Conservation (phyloP, 257 asterid genomes). For the Rehmannia glutinosa region DNA sequence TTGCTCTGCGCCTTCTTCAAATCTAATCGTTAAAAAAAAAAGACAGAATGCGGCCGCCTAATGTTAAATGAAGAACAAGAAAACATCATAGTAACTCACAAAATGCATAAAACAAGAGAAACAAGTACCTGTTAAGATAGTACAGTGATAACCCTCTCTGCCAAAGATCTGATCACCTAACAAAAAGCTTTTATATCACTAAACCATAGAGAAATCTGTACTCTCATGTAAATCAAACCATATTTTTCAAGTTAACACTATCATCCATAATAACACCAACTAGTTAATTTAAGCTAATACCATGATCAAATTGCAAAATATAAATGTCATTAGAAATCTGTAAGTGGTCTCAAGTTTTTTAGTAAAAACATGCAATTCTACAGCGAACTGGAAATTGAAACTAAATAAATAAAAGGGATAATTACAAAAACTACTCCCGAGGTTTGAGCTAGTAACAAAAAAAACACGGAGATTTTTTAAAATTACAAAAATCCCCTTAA, state of each 20-base stretch:
- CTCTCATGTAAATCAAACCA: background rate
- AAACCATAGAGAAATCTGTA: background rate
- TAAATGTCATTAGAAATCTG: background rate
- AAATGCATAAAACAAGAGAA: background rate
- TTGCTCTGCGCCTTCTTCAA: slow-evolving; percentile 87
- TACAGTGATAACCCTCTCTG: slow-evolving; percentile 89
- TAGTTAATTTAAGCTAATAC: background rate
- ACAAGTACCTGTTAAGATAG: slow-evolving; percentile 73
- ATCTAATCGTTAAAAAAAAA: slow-evolving; percentile 34
- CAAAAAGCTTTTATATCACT: slow-evolving; percentile 27
- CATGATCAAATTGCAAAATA: background rate
- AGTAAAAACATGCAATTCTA: no score
- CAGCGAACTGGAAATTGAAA: background rate
- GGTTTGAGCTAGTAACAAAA: no score
- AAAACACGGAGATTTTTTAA: no score
- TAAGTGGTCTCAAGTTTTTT: background rate
- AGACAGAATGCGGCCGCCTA: background rate
- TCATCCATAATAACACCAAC: background rate
- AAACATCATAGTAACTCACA: background rate
- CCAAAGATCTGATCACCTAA: slow-evolving; percentile 87
- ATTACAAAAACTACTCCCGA: no score
- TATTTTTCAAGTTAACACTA: background rate
- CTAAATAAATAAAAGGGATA: no score
- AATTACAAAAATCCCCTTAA: no score
- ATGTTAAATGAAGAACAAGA: slow-evolving; percentile 5